Evolutionary conservation across 2,329 filamentous ascomycete genomes (phyloP).

Genomic region (Mollisia scopiformis): DNA sequence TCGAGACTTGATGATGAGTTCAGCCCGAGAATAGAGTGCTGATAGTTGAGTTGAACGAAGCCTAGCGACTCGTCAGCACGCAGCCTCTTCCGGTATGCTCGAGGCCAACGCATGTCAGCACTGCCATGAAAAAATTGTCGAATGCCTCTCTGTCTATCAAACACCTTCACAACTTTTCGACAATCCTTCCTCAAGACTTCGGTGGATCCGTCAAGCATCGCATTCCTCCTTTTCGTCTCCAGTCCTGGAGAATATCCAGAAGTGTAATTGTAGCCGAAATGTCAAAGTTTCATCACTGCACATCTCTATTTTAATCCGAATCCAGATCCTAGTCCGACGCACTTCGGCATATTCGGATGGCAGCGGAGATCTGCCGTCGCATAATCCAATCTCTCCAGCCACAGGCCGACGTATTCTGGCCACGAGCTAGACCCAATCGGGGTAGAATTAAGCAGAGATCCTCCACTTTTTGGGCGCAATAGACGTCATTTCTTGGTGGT

Average conservation of each 20-base stretch:
- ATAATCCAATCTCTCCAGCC: neutral
- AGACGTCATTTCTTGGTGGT: neutral
- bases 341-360: neutral
- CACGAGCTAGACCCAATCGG: neutral
- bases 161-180: neutral
- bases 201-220: neutral
- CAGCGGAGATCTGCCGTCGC: neutral
- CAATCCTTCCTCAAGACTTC: neutral
- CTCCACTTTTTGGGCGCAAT: neutral
- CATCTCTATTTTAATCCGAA: neutral
- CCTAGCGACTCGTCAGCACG: neutral
- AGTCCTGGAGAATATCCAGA: neutral
- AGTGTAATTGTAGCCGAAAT: neutral
- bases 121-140: neutral
- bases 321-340: neutral
- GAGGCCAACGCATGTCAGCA: neutral
- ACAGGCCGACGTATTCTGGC: neutral
- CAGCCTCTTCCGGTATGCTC: neutral
- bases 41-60: neutral
- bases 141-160: neutral
- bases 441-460: neutral
- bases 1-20: neutral
- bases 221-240: neutral
- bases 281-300: neutral
- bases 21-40: neutral